Base-by-base conservation (phyloP, 805 yeast species). In the Saccharomycopsis capsularis region DNA sequence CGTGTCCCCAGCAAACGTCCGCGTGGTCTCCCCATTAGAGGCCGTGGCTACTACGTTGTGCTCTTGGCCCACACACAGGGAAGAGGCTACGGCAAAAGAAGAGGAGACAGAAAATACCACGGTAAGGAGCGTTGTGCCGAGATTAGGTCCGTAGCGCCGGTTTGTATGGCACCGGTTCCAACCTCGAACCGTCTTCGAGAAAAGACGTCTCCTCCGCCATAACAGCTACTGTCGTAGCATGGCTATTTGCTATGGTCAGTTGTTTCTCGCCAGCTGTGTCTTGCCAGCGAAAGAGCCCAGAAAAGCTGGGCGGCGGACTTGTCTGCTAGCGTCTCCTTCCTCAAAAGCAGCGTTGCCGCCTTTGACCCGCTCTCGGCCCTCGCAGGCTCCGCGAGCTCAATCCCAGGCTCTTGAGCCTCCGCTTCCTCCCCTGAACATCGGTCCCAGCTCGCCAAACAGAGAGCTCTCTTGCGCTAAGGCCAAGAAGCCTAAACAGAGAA, bases 241-340 rank as follows among this genome's bases (percentile, higher is more conserved):
- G 38, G 38, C 38, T n/a, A 9, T 16, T 34, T 11, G 19, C 38
- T n/a, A 34, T 11, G 18, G 19, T 6, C 7, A 34, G 7, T 34
- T 34, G 16, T 24, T 24, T 7, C 6, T 39, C 49, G 52, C 40
- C 50, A 46, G 29, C 37, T 52, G n/a, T 52, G 55, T 34, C 32
- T 52, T 39, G 53, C 55, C 4, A 37, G 32, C 3, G 53, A 52
- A 36, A 49, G 32, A 16, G 9, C 19, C 4, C n/a, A 13, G 24
- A 23, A 29, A 29, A 21, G 22, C 4, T 11, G 39, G 4, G 38
- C 44, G 11, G 29, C 18, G 1, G 51, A 46, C 18, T 34, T 52
- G 11, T 16, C 21, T 2, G 46, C 42, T 13, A 43, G 30, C 15
- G 40, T 52, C 19, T 25, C 40, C 15, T 37, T 50, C 16, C 32